Evolutionary conservation across 2,329 filamentous ascomycete genomes (phyloP).

Genomic region (Aspergillus intermedius): DNA sequence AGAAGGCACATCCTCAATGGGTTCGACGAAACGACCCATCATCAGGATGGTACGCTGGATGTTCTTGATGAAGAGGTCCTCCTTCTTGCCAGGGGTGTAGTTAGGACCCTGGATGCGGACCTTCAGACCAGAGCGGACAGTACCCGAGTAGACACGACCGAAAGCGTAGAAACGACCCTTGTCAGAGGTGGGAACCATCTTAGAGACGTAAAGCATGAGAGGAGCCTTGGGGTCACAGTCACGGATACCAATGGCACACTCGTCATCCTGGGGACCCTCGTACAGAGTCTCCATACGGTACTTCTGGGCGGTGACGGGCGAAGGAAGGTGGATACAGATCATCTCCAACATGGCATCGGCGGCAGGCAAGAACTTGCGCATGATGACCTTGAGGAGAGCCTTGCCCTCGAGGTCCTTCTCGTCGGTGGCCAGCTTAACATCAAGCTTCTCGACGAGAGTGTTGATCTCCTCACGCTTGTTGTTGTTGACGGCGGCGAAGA

Average conservation of each 20-base stretch:
- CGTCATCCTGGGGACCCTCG: slow-evolving; percentile 92
- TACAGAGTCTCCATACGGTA: slow-evolving; percentile 99
- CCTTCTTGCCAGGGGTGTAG: slow-evolving; percentile 97
- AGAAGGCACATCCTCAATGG: slow-evolving; percentile 96
- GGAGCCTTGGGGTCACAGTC: slow-evolving; percentile 97
- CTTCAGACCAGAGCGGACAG: slow-evolving; percentile 94
- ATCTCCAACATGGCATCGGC: slow-evolving; percentile 98
- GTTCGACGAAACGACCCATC: slow-evolving; percentile 99
- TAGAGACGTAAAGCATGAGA: slow-evolving; percentile 99
- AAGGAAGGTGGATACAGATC: slow-evolving; percentile 99
- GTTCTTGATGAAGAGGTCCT: slow-evolving; percentile 98
- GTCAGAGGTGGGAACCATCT: slow-evolving; percentile 99
- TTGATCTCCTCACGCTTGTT: slow-evolving; percentile 92
- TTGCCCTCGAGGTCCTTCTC: slow-evolving; percentile 96
- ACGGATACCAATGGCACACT: slow-evolving; percentile 90
- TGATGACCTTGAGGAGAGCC: slow-evolving; percentile 93
- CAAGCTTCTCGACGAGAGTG: slow-evolving; percentile 82
- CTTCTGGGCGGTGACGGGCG: slow-evolving; percentile 87
- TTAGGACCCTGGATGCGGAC: slow-evolving; percentile 99
- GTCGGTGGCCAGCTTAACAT: slow-evolving; percentile 79
- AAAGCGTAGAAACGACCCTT: slow-evolving; percentile 99
- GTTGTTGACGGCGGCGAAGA: slow-evolving; percentile 95
- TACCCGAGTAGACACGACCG: slow-evolving; percentile 99
- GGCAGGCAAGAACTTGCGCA: slow-evolving; percentile 97
- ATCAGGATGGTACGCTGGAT: slow-evolving; percentile 99